Base-by-base conservation (phyloP, 768 basidiomycete genomes). In the Boletus rubropictus region DNA sequence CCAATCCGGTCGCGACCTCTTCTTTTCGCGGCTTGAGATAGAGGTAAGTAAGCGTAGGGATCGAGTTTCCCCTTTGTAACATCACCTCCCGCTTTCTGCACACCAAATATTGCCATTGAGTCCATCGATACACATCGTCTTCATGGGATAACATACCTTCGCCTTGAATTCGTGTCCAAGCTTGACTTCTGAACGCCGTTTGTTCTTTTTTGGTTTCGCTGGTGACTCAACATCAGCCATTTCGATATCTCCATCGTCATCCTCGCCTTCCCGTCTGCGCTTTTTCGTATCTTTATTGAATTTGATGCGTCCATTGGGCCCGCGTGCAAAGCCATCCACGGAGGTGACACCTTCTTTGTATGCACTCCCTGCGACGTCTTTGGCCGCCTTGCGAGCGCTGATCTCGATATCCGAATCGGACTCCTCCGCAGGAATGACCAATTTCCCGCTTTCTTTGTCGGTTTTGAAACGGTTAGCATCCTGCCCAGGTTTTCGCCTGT, bases 271-370 rank as follows among this genome's bases (percentile, higher is more conserved):
- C 41, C 86, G 77, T 50, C 92, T 70, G 48, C 92, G 82, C 66
- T 95, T 93, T 68, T 94, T 98, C 31, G 92, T 97, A 60, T 95
- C 86, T 65, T 96, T 97, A 73, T 96, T 90, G 70, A 98, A 97
- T 66, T 91, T 94, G 62, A 98, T 69, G 44, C 80, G 81, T 5
- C 96, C 96, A 51, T 80, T 82, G 1, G 82, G 72, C 20, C 90
- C 89, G 24, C 94, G 81, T 3, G 79, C 86, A 70, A 92, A 92
- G 18, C 94, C 95, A 64, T 97, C 95, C 20, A 81, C 82, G 6
- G 90, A 92, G 8, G 83, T 82, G 48, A 95, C 60, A 40, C 75
- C 80, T 67, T 96, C 90, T 49, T 75, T 80, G 67, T 96, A 98
- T 1, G 92, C 95, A 7, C 71, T 75, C 18, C 92, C 89, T 29